phyloP scores from a whole-genome alignment of 2,329 filamentous ascomycete species.

The Ampelomyces quisqualis region DNA sequence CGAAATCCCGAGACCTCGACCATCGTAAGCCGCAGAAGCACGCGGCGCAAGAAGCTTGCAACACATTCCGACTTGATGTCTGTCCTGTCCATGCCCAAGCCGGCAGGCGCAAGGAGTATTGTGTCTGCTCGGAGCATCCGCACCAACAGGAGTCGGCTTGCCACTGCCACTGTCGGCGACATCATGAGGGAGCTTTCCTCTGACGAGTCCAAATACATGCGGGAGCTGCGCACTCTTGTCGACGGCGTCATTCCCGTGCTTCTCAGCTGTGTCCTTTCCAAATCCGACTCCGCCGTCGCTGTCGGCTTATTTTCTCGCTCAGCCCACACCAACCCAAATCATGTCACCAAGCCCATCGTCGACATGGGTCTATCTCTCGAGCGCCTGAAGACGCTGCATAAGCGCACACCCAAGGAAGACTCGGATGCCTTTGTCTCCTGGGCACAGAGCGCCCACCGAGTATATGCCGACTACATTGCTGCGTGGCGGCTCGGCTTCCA shows the following conservation, averaged over 20 bases:
- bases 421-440: slow-evolving; percentile 72
- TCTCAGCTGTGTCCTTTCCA: slow-evolving; percentile 77
- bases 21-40: slow-evolving; percentile 49
- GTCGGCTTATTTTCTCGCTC: slow-evolving; percentile 67
- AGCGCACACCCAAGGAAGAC: slow-evolving; percentile 73
- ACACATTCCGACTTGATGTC: slow-evolving; percentile 94
- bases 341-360: slow-evolving; percentile 81
- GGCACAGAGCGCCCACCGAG: slow-evolving; percentile 73
- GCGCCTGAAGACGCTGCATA: slow-evolving; percentile 77
- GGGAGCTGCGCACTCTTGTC: slow-evolving; percentile 88
- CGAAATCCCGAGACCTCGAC: slow-evolving; percentile 37
- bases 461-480: slow-evolving; percentile 83
- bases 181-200: slow-evolving; percentile 76
- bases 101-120: slow-evolving; percentile 66
- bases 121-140: slow-evolving; percentile 77
- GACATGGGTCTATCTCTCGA: slow-evolving; percentile 92
- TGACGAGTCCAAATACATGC: slow-evolving; percentile 84
- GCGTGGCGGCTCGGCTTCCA: slow-evolving; percentile 93
- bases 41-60: slow-evolving; percentile 68
- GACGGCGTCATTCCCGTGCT: slow-evolving; percentile 94
- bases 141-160: slow-evolving; percentile 66
- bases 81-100: slow-evolving; percentile 72
- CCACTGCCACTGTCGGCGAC: slow-evolving; percentile 69
- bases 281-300: slow-evolving; percentile 63
- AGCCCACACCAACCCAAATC: slow-evolving; percentile 56